Evolutionary conservation across 2,329 filamentous ascomycete species (phyloP).

Genomic region (Fusarium paranaense): DNA sequence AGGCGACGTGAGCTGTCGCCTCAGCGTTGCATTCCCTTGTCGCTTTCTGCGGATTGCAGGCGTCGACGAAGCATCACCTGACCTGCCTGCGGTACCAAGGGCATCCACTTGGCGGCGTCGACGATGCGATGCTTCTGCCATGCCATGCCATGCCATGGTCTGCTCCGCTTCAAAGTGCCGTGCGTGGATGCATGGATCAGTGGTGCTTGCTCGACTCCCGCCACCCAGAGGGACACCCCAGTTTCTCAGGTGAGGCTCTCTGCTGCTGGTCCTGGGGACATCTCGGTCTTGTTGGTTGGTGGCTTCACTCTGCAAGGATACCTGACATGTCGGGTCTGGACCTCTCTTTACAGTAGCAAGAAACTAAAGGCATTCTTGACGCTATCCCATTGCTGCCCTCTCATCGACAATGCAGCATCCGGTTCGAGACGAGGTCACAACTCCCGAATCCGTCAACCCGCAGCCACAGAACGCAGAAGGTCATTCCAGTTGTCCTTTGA

Average conservation of each 20-base stretch:
- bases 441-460: constrained; percentile 13
- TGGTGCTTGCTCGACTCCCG: constrained; percentile 10
- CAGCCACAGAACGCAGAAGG: neutral
- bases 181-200: constrained; percentile 15
- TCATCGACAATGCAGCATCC: neutral
- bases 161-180: constrained; percentile 27
- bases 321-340: constrained; percentile 23
- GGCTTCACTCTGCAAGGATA: constrained; percentile 15
- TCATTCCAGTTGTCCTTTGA: neutral
- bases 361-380: neutral
- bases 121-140: constrained; percentile 1
- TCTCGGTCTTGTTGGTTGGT: constrained; percentile 16
- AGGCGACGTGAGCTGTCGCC: neutral
- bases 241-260: constrained; percentile 27
- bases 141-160: neutral
- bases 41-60: constrained; percentile 34
- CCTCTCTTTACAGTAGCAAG: neutral
- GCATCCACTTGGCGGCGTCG: constrained; percentile 18
- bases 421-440: neutral
- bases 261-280: neutral
- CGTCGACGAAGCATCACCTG: constrained; percentile 43
- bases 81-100: constrained; percentile 17
- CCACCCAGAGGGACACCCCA: constrained; percentile 20
- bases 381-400: neutral
- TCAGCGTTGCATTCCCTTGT: constrained; percentile 18